Percentiles rank a stretch among this genome's conserved stretches.
Conservation (phyloP, 306 rosid genomes). For the Albizia julibrissin region DNA sequence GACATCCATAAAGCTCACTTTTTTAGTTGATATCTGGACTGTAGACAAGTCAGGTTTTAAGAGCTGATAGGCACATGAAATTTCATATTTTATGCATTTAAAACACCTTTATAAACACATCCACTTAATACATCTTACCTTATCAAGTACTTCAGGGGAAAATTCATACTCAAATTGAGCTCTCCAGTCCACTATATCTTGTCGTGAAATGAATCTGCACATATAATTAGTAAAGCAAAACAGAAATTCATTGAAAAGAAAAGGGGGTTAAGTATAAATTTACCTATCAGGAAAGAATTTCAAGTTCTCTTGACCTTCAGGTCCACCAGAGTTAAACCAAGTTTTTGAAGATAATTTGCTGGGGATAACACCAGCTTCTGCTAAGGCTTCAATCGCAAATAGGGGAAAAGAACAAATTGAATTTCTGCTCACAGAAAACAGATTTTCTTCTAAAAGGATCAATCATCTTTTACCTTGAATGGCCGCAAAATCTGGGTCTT, state of each 20-base stretch:
- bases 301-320: conserved; percentile 35
- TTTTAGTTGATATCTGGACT: conserved; percentile 91
- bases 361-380: conserved; percentile 84
- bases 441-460: conserved; percentile 4
- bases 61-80: conserved; percentile 53
- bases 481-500: conserved; percentile 67
- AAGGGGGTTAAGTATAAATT: not conserved
- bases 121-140: conserved; percentile 56
- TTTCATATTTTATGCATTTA: conserved; percentile 28
- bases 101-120: not conserved
- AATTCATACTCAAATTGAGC: conserved; percentile 78
- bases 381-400: conserved; percentile 59
- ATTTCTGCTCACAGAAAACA: conserved; percentile 19
- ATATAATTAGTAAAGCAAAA: conserved; percentile 32
- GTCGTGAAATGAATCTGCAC: conserved; percentile 81
- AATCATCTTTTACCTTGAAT: conserved; percentile 69
- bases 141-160: conserved; percentile 50
- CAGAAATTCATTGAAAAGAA: conserved; percentile 19
- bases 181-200: conserved; percentile 86
- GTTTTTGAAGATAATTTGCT: conserved; percentile 67
- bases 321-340: conserved; percentile 36
- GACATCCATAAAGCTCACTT: conserved; percentile 84
- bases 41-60: conserved; percentile 87
- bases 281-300: conserved; percentile 80
- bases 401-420: conserved; percentile 32